Percentiles rank a stretch among this genome's conserved stretches.
Conservation (phyloP, 2,329 filamentous ascomycete genomes). For the Apiospora malaysiana region DNA sequence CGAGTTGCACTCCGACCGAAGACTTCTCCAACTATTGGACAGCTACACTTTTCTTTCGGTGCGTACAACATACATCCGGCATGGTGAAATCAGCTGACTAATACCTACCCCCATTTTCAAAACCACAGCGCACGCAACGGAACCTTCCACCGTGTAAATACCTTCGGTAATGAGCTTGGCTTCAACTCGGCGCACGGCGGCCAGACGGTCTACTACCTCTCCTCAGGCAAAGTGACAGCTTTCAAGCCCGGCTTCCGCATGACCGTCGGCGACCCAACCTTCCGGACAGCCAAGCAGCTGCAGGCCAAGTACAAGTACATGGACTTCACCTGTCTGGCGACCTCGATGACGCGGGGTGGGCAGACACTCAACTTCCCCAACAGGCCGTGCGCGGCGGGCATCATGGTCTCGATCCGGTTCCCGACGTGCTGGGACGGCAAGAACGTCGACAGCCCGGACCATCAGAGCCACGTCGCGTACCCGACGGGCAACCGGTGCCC, state of each 20-base stretch:
- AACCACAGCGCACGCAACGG: constrained; percentile 34
- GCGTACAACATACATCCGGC: constrained; percentile 21
- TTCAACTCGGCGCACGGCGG: constrained; percentile 38
- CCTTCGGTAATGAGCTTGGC: constrained; percentile 39
- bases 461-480: constrained; percentile 40
- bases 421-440: constrained; percentile 39
- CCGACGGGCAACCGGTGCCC: constrained; percentile 38
- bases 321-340: constrained; percentile 37
- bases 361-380: constrained; percentile 37
- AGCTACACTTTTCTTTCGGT: constrained; percentile 35
- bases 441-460: constrained; percentile 38
- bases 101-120: constrained; percentile 17
- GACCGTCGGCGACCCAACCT: constrained; percentile 45
- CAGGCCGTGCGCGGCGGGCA: constrained; percentile 32
- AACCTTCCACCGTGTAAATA: constrained; percentile 38
- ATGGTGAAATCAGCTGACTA: constrained; percentile 23
- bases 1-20: constrained; percentile 36
- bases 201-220: constrained; percentile 49
- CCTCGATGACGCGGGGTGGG: constrained; percentile 36
- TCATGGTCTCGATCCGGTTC: constrained; percentile 35
- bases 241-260: constrained; percentile 49
- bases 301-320: constrained; percentile 38
- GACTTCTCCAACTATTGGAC: constrained; percentile 41
- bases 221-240: constrained; percentile 44
- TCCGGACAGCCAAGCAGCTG: constrained; percentile 36